Conservation (phyloP, 306 rosid genomes). For the Lablab purpureus region DNA sequence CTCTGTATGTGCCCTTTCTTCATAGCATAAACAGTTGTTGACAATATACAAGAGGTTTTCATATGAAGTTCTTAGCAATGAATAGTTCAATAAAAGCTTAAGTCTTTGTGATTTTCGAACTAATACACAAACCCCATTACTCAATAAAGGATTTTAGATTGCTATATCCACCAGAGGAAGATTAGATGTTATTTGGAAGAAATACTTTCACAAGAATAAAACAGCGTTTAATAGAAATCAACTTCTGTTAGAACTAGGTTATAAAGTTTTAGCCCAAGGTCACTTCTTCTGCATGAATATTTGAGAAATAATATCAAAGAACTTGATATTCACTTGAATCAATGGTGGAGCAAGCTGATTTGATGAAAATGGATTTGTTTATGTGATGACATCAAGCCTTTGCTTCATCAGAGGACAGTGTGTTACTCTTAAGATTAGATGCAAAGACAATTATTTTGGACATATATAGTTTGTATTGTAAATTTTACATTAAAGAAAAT, state of each 20-base stretch:
- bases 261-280: no score
- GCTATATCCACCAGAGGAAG: not conserved
- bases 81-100: not conserved
- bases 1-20: not conserved
- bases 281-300: conserved; percentile 14
- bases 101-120: not conserved
- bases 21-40: conserved; percentile 3
- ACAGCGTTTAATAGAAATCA: not conserved
- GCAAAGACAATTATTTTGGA: not conserved
- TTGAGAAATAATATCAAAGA: not conserved
- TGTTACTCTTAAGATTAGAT: not conserved
- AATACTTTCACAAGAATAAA: conserved; percentile 3
- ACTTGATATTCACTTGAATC: not conserved
- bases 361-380: not conserved
- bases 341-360: not conserved
- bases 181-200: not conserved
- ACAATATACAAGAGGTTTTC: not conserved
- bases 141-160: conserved; percentile 21
- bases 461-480: conserved; percentile 6
- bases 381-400: not conserved
- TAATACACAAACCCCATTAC: not conserved
- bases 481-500: not conserved
- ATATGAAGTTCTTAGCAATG: not conserved
- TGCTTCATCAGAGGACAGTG: not conserved
- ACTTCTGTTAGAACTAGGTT: conserved; percentile 1